Conservation (phyloP, 768 basidiomycete genomes). For the Phlebiopsis flavidoalba region DNA sequence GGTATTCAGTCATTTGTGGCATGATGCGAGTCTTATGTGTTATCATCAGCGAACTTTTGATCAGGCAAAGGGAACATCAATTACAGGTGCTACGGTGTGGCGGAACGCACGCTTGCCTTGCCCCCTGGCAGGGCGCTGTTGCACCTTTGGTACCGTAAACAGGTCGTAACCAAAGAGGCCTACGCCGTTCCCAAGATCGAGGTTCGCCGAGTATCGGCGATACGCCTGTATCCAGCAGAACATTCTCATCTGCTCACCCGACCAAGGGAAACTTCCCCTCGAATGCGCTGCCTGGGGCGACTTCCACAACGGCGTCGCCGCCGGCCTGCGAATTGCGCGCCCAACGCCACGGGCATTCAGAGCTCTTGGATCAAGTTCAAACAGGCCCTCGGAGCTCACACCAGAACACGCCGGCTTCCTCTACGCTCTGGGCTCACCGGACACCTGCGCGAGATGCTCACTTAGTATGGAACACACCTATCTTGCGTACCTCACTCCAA, state of each 20-base stretch:
- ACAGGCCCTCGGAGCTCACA: slow-evolving; percentile 85
- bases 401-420: slow-evolving; percentile 97
- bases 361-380: slow-evolving; percentile 90
- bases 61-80: slow-evolving; percentile 80
- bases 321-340: slow-evolving; percentile 74
- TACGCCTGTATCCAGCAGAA: slow-evolving; percentile 75
- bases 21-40: background rate
- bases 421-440: slow-evolving; percentile 89
- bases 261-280: slow-evolving; percentile 62
- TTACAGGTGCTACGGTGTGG: slow-evolving; percentile 72
- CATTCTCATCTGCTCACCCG: slow-evolving; percentile 54
- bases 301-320: slow-evolving; percentile 96
- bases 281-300: slow-evolving; percentile 91
- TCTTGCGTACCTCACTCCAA: slow-evolving; percentile 91
- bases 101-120: slow-evolving; percentile 84
- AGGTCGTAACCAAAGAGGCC: slow-evolving; percentile 70
- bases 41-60: slow-evolving; percentile 79
- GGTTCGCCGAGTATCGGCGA: too few relatives aligned
- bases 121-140: slow-evolving; percentile 91
- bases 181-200: slow-evolving; percentile 77
- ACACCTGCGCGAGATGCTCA: slow-evolving; percentile 82
- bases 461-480: slow-evolving; percentile 97
- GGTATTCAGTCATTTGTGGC: slow-evolving; percentile 21
- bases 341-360: slow-evolving; percentile 50
- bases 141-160: slow-evolving; percentile 72